A percentile compares a stretch with the other conserved stretches of the same genome.
Evolutionary conservation across 2,329 filamentous ascomycete genomes (phyloP).

Genomic region (Magnaporthiopsis incrustans): DNA sequence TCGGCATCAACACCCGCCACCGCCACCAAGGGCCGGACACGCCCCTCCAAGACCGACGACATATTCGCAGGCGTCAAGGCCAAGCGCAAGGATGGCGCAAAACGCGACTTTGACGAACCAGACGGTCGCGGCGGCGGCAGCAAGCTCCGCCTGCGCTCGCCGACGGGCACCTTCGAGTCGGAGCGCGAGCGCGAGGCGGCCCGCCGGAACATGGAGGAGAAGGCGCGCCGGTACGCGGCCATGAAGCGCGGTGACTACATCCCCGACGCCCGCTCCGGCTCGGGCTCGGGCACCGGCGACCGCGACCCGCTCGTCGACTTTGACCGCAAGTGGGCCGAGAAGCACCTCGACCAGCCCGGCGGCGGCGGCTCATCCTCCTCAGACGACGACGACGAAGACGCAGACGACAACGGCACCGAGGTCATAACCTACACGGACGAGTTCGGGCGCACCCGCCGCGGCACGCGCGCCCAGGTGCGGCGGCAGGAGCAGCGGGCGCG

Average conservation of each 20-base stretch:
- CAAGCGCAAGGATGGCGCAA: constrained; percentile 46
- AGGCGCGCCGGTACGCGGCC: constrained; percentile 77
- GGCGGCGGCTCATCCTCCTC: constrained; percentile 30
- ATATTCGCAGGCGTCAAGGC: constrained; percentile 52
- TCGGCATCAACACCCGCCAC: constrained; percentile 25
- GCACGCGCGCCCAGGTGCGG: constrained; percentile 61
- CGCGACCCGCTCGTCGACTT: constrained; percentile 77
- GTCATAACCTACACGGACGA: constrained; percentile 87
- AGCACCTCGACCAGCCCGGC: constrained; percentile 43
- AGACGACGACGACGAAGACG: constrained; percentile 21
- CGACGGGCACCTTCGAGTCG: constrained; percentile 50
- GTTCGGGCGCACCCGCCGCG: constrained; percentile 73
- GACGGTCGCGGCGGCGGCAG: background rate
- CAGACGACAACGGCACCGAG: constrained; percentile 38
- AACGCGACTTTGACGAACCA: constrained; percentile 46
- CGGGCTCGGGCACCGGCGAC: constrained; percentile 43
- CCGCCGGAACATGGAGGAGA: constrained; percentile 79
- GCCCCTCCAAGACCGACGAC: constrained; percentile 52
- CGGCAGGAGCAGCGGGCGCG: constrained; percentile 53
- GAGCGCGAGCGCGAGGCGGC: constrained; percentile 63
- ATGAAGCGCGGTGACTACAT: constrained; percentile 86
- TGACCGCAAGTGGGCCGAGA: constrained; percentile 88
- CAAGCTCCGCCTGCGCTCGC: constrained; percentile 39
- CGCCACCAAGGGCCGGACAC: constrained; percentile 39
- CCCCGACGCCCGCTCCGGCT: constrained; percentile 38